phyloP scores from a whole-genome alignment of 179 eudicot species.

The Patellifolia procumbens region DNA sequence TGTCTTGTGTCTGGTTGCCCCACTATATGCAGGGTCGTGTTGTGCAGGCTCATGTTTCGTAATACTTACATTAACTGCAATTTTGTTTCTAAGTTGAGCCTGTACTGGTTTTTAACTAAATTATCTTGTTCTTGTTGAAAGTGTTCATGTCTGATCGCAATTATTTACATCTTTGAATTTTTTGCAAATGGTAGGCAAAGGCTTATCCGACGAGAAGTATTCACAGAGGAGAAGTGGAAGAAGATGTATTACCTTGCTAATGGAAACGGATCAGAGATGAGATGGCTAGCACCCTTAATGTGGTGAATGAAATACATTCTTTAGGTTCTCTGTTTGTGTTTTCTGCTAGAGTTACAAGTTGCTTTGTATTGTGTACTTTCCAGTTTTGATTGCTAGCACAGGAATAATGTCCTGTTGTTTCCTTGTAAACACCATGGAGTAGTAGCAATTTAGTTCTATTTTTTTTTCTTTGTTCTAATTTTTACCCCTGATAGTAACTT shows the following conservation, averaged over 20 bases:
- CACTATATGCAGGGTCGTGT: background rate
- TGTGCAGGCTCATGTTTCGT: too few species aligned
- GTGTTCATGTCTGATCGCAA: background rate
- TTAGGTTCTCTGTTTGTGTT: background rate
- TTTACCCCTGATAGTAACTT: background rate
- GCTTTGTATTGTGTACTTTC: background rate
- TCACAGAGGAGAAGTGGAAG: constrained; percentile 92
- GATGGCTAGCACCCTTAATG: constrained; percentile 79
- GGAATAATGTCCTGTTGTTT: constrained; percentile 17
- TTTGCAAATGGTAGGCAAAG: constrained; percentile 68
- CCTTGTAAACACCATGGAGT: constrained; percentile 28
- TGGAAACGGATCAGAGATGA: constrained; percentile 96
- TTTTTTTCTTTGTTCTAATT: background rate
- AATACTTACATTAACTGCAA: too few species aligned
- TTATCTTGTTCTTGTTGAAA: background rate
- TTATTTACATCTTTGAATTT: constrained; percentile 5
- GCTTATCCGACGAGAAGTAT: constrained; percentile 75
- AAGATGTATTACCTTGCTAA: constrained; percentile 81
- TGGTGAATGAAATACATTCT: constrained; percentile 44
- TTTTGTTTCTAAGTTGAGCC: background rate
- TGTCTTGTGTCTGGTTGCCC: background rate
- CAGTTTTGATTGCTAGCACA: constrained; percentile 8
- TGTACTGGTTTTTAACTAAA: background rate
- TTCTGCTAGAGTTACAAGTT: background rate
- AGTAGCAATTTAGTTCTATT: background rate